A percentile compares a stretch with the other conserved stretches of the same genome.
These are phyloP conservation scores for Penicillium sp. DNA, from an alignment of 2,329 filamentous ascomycete genomes.

Conservation along the genomic window DNA sequence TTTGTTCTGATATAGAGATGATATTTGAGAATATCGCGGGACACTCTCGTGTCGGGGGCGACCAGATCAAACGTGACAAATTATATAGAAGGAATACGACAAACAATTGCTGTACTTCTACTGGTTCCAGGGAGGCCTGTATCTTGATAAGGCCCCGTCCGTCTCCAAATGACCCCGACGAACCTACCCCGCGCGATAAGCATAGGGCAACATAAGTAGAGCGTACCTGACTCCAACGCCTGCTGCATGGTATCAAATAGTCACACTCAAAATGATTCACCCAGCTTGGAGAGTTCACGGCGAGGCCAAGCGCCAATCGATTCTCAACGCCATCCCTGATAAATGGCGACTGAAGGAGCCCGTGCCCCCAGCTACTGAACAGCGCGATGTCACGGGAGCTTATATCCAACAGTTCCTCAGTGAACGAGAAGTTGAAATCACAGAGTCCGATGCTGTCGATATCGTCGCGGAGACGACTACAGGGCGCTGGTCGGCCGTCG, in stretches of 20 bases:
- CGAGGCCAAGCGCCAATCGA: constrained; percentile 54
- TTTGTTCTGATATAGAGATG: neutral
- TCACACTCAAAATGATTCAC: constrained; percentile 15
- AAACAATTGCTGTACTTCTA: neutral
- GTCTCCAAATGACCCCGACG: constrained; percentile 17
- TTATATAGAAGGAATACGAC: constrained; percentile 1
- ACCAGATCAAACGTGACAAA: neutral
- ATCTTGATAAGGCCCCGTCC: neutral
- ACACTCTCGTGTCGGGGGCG: neutral
- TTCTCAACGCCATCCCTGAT: constrained; percentile 55
- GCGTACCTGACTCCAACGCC: neutral
- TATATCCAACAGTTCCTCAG: constrained; percentile 58
- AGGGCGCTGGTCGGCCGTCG: constrained; percentile 57
- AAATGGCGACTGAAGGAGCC: constrained; percentile 54
- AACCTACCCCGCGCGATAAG: constrained; percentile 12
- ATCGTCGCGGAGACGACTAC: constrained; percentile 55
- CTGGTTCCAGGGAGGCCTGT: neutral
- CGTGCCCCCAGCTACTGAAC: constrained; percentile 51
- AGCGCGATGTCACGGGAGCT: constrained; percentile 56
- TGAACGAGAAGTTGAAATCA: constrained; percentile 58
- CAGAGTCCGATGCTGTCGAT: constrained; percentile 57
- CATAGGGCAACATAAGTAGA: neutral
- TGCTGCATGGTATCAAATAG: neutral
- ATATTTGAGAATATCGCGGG: too few relatives aligned
- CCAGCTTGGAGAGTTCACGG: constrained; percentile 51